These are phyloP conservation scores for Talaromyces atroroseus DNA, from an alignment of 2,329 filamentous ascomycete genomes.

Conservation along the genomic window DNA sequence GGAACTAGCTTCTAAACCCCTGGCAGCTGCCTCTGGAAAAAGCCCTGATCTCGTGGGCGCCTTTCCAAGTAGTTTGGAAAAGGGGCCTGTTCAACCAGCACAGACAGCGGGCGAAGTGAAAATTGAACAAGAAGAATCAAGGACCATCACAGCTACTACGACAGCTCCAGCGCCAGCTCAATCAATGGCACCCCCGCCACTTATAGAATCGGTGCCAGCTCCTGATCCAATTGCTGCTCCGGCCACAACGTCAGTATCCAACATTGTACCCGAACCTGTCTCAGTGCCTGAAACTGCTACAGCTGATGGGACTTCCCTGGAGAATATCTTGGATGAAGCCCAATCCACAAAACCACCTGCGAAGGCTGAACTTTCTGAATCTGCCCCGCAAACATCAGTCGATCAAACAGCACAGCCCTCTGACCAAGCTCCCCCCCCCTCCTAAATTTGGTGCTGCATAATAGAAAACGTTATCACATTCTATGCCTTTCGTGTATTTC, in stretches of 20 bases:
- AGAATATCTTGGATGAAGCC: neutral
- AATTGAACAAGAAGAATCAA: neutral
- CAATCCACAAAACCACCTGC: neutral
- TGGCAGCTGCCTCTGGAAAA: conserved; percentile 19
- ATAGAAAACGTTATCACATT: neutral
- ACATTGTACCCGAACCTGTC: neutral
- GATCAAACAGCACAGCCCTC: neutral
- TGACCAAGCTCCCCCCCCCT: neutral
- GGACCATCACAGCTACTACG: neutral
- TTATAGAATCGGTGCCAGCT: neutral
- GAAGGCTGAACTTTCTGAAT: neutral
- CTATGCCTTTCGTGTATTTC: neutral
- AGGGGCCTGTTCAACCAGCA: neutral
- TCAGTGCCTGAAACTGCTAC: neutral
- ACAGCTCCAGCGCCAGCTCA: neutral
- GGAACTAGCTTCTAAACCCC: conserved; percentile 13
- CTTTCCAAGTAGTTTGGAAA: conserved; percentile 39
- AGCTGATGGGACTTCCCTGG: neutral
- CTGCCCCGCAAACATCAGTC: neutral
- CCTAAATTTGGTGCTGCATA: neutral
- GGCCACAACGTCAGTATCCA: neutral
- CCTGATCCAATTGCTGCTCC: neutral
- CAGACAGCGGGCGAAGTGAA: neutral
- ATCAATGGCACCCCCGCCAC: neutral
- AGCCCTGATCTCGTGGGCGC: conserved; percentile 45